Evolutionary conservation across 176 grass and related monocot species (phyloP).

Genomic region (Dactylis glomerata): DNA sequence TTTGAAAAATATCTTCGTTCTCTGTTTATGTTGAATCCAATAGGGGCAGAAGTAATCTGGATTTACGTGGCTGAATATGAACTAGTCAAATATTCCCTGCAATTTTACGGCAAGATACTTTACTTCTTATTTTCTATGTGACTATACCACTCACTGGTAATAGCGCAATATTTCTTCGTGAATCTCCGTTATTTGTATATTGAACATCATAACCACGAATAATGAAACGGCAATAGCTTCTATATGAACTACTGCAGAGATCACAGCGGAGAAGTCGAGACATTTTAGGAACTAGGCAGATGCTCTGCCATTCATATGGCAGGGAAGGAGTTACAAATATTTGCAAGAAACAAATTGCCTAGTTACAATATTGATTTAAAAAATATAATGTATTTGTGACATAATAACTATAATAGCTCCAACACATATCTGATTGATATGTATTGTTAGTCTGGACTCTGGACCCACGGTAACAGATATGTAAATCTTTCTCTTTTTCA

Average conservation of each 20-base stretch:
- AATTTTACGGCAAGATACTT: not conserved
- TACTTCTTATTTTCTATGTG: not conserved
- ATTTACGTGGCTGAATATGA: not conserved
- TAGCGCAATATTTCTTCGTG: no score
- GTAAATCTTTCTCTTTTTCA: not conserved
- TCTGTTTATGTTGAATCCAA: slow-evolving; percentile 6
- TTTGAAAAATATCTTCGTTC: slow-evolving; percentile 13
- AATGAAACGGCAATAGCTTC: no score
- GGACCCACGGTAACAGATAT: not conserved
- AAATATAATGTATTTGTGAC: not conserved
- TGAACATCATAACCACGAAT: no score
- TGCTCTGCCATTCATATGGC: not conserved
- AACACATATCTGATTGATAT: not conserved
- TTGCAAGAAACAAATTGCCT: not conserved
- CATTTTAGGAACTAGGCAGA: not conserved
- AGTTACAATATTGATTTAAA: not conserved
- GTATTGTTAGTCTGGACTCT: not conserved
- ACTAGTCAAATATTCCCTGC: not conserved
- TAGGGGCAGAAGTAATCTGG: not conserved
- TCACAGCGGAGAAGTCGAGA: no score
- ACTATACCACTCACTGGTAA: no score
- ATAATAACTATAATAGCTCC: not conserved
- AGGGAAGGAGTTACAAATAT: not conserved
- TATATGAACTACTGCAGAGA: no score
- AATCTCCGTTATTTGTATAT: no score